Percentiles rank a stretch among this genome's conserved stretches.
Evolutionary conservation across 139 green algal genomes (phyloP).

Genomic region (Chloropicon primus): DNA sequence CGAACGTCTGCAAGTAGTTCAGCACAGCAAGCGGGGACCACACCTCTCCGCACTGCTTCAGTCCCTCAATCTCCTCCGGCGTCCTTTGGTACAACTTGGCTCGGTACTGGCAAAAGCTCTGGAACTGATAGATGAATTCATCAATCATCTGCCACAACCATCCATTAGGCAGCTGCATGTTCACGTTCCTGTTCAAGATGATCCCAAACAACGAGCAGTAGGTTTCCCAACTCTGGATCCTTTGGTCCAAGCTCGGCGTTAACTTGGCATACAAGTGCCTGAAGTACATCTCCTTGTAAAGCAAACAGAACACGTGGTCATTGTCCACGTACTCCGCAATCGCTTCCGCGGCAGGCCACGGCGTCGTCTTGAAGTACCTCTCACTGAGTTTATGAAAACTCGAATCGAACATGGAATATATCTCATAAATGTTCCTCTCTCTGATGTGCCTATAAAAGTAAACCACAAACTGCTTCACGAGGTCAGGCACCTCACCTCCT

Average conservation of each 20-base stretch:
- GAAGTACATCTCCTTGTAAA: conserved; percentile 98
- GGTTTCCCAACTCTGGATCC: conserved; percentile 82
- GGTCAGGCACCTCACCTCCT: conserved; percentile 53
- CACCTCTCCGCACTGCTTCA: conserved; percentile 50
- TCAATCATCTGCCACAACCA: conserved; percentile 99
- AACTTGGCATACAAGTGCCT: conserved; percentile 77
- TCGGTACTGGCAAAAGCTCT: conserved; percentile 46
- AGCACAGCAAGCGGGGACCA: conserved; percentile 70
- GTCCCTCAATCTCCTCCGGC: conserved; percentile 54
- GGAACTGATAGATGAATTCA: conserved; percentile 98
- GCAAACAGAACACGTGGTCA: conserved; percentile 94
- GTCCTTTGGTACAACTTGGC: conserved; percentile 23
- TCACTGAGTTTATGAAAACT: conserved; percentile 88
- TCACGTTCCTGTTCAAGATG: conserved; percentile 82
- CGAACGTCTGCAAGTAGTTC: conserved; percentile 74
- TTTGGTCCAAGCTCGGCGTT: conserved; percentile 60
- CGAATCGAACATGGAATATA: conserved; percentile 89
- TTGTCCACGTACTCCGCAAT: conserved; percentile 78
- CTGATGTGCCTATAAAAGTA: conserved; percentile 80
- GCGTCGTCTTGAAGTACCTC: conserved; percentile 78
- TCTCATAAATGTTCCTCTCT: conserved; percentile 92
- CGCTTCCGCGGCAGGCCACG: conserved; percentile 75
- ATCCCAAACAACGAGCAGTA: conserved; percentile 81
- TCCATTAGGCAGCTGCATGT: conserved; percentile 92
- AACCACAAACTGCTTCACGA: conserved; percentile 87